Evolutionary conservation across 768 basidiomycete genomes (phyloP).

Genomic region (Lentinula lateritia): DNA sequence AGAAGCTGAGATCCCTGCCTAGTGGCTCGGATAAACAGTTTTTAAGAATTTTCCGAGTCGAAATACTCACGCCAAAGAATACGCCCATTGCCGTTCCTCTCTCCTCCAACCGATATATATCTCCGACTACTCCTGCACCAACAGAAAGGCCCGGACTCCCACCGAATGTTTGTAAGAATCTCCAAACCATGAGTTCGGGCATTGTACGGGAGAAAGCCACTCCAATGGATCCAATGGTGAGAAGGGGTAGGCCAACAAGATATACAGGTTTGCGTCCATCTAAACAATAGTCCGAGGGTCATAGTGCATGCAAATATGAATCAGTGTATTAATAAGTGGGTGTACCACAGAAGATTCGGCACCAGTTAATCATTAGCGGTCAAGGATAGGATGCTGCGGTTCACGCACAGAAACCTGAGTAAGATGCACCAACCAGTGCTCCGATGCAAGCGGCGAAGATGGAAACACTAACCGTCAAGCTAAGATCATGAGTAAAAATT

Average conservation of each 20-base stretch:
- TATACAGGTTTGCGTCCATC: conserved; percentile 66
- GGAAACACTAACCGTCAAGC: conserved; percentile 6
- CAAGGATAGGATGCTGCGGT: background rate
- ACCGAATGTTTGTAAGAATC: conserved; percentile 64
- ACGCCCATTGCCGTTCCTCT: conserved; percentile 55
- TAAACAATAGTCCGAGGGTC: conserved; percentile 15
- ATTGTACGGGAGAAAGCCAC: conserved; percentile 43
- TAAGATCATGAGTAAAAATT: background rate
- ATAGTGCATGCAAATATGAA: background rate
- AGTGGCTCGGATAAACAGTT: background rate
- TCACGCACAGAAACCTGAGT: conserved; percentile 5
- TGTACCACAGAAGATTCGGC: background rate
- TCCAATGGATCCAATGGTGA: conserved; percentile 54
- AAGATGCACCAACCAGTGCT: conserved; percentile 3
- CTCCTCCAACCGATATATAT: conserved; percentile 63
- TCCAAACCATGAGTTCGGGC: conserved; percentile 48
- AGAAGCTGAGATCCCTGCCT: background rate
- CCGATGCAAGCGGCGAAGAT: conserved; percentile 4
- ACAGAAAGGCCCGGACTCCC: conserved; percentile 50
- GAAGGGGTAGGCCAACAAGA: conserved; percentile 51
- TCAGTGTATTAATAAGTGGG: too few relatives aligned
- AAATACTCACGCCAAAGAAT: conserved; percentile 41
- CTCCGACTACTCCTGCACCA: conserved; percentile 57
- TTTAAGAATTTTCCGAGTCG: background rate
- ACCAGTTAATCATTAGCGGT: background rate